Conservation (phyloP, 2,329 filamentous ascomycete species). For the Reticulascus tulasneorum region DNA sequence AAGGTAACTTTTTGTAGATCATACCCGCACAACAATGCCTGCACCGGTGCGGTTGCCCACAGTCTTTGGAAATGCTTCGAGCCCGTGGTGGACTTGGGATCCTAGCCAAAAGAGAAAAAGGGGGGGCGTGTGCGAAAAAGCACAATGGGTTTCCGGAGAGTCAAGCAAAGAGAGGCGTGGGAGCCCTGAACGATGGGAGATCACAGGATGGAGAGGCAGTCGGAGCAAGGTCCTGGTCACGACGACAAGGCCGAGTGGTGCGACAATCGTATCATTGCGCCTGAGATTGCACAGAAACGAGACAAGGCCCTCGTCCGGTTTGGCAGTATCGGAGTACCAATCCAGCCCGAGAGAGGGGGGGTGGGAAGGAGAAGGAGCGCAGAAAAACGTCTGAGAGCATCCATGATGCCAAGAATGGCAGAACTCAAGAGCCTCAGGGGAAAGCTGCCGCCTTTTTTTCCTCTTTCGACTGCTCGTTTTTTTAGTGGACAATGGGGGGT, state of each 20-base stretch:
- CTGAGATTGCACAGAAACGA: too few species aligned
- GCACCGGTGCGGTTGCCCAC: constrained; percentile 13
- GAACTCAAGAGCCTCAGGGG: constrained; percentile 11
- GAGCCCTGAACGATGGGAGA: neutral
- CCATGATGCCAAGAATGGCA: constrained; percentile 10
- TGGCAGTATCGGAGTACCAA: too few species aligned
- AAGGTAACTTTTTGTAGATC: constrained; percentile 28
- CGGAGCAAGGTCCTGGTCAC: constrained; percentile 7
- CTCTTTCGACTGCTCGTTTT: too few species aligned
- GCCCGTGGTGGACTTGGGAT: too few species aligned
- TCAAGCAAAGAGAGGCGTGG: constrained; percentile 8
- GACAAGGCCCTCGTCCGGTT: too few species aligned
- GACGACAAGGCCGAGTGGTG: too few species aligned
- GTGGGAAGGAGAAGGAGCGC: neutral
- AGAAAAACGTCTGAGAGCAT: constrained; percentile 7
- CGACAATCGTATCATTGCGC: too few species aligned
- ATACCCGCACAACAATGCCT: constrained; percentile 37
- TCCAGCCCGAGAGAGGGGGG: neutral
- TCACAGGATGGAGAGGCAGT: constrained; percentile 2
- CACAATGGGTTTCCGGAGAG: too few species aligned
- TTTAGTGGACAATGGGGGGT: too few species aligned
- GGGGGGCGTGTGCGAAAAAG: constrained; percentile 5
- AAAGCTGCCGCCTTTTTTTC: too few species aligned
- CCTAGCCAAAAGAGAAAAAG: too few species aligned
- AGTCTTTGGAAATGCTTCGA: too few species aligned